phyloP scores from a whole-genome alignment of 176 grass and related monocot genomes.

The Pontederia paniculata region DNA sequence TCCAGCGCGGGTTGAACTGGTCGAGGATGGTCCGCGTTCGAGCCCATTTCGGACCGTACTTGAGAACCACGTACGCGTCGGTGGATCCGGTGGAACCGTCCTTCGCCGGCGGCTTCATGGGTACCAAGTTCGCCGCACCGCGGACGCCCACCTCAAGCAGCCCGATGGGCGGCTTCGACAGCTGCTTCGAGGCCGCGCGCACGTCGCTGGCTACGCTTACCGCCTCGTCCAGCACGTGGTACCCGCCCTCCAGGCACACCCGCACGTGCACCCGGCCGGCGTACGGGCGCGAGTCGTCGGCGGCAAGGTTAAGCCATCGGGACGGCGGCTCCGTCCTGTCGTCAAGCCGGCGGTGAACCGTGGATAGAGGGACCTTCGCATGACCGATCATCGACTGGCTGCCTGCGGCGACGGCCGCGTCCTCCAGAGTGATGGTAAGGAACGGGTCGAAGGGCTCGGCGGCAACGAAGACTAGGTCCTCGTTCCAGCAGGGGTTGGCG shows the following conservation, averaged over 20 bases:
- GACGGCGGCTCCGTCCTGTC: slow-evolving; percentile 74
- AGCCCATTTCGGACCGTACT: slow-evolving; percentile 94
- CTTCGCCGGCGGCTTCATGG: slow-evolving; percentile 68
- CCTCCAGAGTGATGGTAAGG: slow-evolving; percentile 62
- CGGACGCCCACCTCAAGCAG: slow-evolving; percentile 84
- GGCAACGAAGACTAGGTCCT: slow-evolving; percentile 87
- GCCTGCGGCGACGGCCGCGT: slow-evolving; percentile 42
- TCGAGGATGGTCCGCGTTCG: slow-evolving; percentile 88
- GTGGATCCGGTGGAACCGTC: slow-evolving; percentile 73
- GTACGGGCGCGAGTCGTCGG: slow-evolving; percentile 63
- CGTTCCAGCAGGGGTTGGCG: slow-evolving; percentile 88
- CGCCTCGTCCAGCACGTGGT: slow-evolving; percentile 97
- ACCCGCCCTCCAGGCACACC: slow-evolving; percentile 91
- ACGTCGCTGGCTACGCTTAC: slow-evolving; percentile 90
- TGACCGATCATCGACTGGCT: slow-evolving; percentile 44
- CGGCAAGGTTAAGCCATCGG: slow-evolving; percentile 81
- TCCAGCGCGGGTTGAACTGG: slow-evolving; percentile 97
- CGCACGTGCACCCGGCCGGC: slow-evolving; percentile 83
- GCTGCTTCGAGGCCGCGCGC: slow-evolving; percentile 84
- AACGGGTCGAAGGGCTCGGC: slow-evolving; percentile 90
- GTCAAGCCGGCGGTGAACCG: slow-evolving; percentile 62
- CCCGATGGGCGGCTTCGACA: slow-evolving; percentile 88
- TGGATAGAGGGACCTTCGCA: slow-evolving; percentile 52
- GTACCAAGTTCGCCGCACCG: slow-evolving; percentile 74
- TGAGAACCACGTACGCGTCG: slow-evolving; percentile 87